phyloP scores from a whole-genome alignment of 2,329 filamentous ascomycete species.

The Saccharata proteae region DNA sequence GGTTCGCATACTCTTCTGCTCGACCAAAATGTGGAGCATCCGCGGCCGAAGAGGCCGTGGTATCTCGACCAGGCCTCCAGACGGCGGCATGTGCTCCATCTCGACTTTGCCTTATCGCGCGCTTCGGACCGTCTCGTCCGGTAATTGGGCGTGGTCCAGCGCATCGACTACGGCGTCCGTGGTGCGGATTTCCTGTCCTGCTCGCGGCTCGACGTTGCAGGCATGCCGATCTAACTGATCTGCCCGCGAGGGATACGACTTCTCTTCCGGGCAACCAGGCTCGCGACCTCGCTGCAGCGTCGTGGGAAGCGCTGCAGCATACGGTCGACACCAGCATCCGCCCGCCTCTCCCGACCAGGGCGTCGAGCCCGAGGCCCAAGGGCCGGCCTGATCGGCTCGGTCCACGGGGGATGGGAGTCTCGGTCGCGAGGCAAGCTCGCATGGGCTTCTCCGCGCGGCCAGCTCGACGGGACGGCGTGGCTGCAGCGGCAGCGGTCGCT shows the following conservation, averaged over 20 bases:
- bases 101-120: constrained; percentile 8
- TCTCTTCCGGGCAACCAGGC: constrained; percentile 10
- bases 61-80: constrained; percentile 6
- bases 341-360: too few relatives aligned
- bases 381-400: too few relatives aligned
- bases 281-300: constrained; percentile 6
- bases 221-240: constrained; percentile 5
- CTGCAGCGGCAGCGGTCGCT: background rate
- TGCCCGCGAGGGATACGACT: constrained; percentile 8
- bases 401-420: too few relatives aligned
- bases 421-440: too few relatives aligned
- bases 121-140: constrained; percentile 5
- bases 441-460: too few relatives aligned
- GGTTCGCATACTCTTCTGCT: constrained; percentile 6
- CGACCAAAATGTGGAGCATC: constrained; percentile 6
- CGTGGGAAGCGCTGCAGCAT: constrained; percentile 4
- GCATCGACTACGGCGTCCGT: constrained; percentile 5
- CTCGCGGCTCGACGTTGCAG: constrained; percentile 2
- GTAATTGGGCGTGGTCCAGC: constrained; percentile 7
- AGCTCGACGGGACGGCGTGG: too few relatives aligned
- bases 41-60: constrained; percentile 2
- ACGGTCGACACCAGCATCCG: constrained; percentile 5
- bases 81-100: constrained; percentile 8
- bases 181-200: constrained; percentile 8
- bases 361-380: too few relatives aligned